A percentile compares a stretch with the other conserved stretches of the same genome.
Evolutionary conservation across 768 basidiomycete genomes (phyloP).

Genomic region (Coprinellus aureogranulatus): DNA sequence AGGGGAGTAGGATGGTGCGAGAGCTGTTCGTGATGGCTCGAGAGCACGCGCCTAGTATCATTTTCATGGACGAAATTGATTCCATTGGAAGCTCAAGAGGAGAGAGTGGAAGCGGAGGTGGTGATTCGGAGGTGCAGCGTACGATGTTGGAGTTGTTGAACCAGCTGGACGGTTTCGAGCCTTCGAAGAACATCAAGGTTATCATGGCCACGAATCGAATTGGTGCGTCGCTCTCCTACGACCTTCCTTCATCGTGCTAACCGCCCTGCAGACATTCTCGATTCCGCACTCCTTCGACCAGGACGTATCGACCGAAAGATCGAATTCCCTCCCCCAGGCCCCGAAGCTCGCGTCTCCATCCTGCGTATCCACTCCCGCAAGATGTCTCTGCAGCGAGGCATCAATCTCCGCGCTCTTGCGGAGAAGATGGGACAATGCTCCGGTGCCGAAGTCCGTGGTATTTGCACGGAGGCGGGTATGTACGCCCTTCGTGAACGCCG

Average conservation of each 20-base stretch:
- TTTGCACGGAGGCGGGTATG: slow-evolving; percentile 97
- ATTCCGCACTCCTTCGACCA: slow-evolving; percentile 96
- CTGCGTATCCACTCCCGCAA: slow-evolving; percentile 68
- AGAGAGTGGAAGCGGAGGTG: slow-evolving; percentile 64
- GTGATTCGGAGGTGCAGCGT: slow-evolving; percentile 98
- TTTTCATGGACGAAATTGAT: slow-evolving; percentile 99
- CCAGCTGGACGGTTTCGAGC: slow-evolving; percentile 99
- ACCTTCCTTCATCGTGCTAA: too few species aligned
- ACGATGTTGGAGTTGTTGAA: slow-evolving; percentile 99
- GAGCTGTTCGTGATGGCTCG: slow-evolving; percentile 97
- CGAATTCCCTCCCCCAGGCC: slow-evolving; percentile 92
- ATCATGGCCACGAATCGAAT: slow-evolving; percentile 99
- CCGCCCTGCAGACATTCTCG: too few species aligned
- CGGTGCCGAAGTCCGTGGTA: slow-evolving; percentile 98
- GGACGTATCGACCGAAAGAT: slow-evolving; percentile 99
- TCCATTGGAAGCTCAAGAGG: slow-evolving; percentile 98
- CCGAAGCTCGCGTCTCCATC: slow-evolving; percentile 53
- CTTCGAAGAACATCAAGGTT: slow-evolving; percentile 98
- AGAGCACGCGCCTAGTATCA: slow-evolving; percentile 97
- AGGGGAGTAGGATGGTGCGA: slow-evolving; percentile 96
- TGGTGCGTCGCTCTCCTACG: too few species aligned
- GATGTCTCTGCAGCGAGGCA: slow-evolving; percentile 93
- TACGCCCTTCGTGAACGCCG: slow-evolving; percentile 90
- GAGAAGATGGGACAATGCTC: slow-evolving; percentile 94
- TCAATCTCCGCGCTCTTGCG: slow-evolving; percentile 91